Base-by-base conservation (phyloP, 2,329 filamentous ascomycete genomes). In the Fusarium praegraminearum region DNA sequence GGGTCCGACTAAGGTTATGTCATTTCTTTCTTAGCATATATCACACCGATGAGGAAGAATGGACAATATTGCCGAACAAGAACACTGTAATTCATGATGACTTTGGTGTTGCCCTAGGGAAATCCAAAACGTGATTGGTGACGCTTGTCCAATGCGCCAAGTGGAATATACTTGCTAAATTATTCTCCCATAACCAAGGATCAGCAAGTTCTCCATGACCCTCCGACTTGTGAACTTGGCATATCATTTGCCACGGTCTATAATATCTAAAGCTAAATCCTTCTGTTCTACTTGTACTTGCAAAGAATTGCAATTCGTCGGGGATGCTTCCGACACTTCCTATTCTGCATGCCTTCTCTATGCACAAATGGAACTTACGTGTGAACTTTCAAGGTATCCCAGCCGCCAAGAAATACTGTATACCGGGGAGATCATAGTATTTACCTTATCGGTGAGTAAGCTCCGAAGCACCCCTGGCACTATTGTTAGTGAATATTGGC, bases 21-120 rank as follows among this genome's bases (percentile, higher is more conserved):
- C 35, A 36, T 9, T n/a, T 18, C 16, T 36, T 36, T n/a, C 10
- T 2, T 12, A 22, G 9, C 7, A 5, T 8, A 5, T 1, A 36
- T 5, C 4, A 10, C 0, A 11, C 18, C 1, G 5, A 10, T 3
- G 7, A 11, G 16, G 5, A n/a, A n/a, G 18, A 11, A 36, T 6
- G 7, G 0, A n/a, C 4, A 8, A 2, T 13, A n/a, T 13, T 11
- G 8, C 12, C 10, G 16, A 36, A 36, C 2, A 0, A 5, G 5
- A 30, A 30, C 28, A 30, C 10, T 28, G 13, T 1, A 9, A 16
- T 16, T 18, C 15, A 1, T 35, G 33, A 9, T 16, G 2, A 8
- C 12, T 8, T 35, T 15, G 13, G 32, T 7, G 7, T 5, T 16
- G 7, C 13, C 33, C 6, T 15, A 3, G 13, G 7, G 10, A 30